Evolutionary conservation across 1,284 basidiomycete genomes (phyloP), one percentile per base, ranked within the genome.

Genomic region (Sporisorium graminicola): DNA sequence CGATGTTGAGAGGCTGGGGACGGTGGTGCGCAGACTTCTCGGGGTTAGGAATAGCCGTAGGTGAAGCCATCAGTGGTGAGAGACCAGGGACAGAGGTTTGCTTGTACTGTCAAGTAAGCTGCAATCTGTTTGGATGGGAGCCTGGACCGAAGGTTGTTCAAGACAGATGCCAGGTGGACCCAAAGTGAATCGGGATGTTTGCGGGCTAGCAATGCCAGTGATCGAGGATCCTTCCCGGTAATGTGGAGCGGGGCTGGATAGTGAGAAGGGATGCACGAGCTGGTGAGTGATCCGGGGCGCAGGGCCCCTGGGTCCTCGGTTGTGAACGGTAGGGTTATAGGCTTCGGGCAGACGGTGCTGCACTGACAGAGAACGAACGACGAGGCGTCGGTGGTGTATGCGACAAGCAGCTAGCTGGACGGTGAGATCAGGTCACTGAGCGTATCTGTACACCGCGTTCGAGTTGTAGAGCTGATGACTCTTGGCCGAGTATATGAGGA

Each of bases 11-110:
- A 52, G 58, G 64, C 20, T 64, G 61, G 42, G 56, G 64, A 47
- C 59, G 73, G 67, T 80, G 66, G 49, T 80, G 78, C 27, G 77
- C 65, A 58, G 78, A 80, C 55, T 76, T 78, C 64, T 80, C 69
- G 40, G 60, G 56, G 35, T 80, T 67, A 20, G 78, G 77, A 33
- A 80, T 80, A 10, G 78, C 76, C 2, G 78, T 80, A 0, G 78
- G 78, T 31, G 77, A 70, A 58, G 77, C 77, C 77, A 79, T 79
- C 33, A 57, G 65, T 52, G n/a, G 35, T 20, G 22, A 37, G 26
- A 20, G 2, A 20, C 26, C 20, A 5, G 20, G 9, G 42, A 20
- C 18, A 9, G 40, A 12, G 26, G 18, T 31, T 22, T 8, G 8
- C 24, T 4, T 31, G 14, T n/a, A 10, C 14, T n/a, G 31, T 47